These are phyloP conservation scores for Sergeia podlipaevii DNA, from an alignment of 208 protist species.

Conservation along the genomic window DNA sequence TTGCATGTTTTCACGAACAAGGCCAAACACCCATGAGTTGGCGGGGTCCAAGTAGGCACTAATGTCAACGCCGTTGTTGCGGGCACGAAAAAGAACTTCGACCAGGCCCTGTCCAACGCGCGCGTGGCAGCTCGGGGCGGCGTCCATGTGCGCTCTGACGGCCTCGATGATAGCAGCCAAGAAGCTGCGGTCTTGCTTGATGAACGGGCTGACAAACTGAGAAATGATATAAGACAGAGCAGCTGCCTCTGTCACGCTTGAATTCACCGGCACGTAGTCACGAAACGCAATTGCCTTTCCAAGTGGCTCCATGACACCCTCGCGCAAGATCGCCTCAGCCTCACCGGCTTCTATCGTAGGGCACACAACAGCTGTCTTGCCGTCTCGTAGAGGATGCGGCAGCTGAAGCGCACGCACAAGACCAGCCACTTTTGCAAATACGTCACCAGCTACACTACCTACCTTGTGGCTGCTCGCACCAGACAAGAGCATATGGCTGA, in stretches of 20 bases:
- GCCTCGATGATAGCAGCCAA: slow-evolving; percentile 21
- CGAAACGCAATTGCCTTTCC: slow-evolving; percentile 40
- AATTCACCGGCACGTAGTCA: slow-evolving; percentile 35
- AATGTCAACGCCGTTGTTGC: slow-evolving; percentile 68
- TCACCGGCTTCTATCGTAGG: no score
- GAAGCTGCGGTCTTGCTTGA: slow-evolving; percentile 32
- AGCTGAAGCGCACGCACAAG: slow-evolving; percentile 7
- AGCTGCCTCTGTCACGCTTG: slow-evolving; percentile 38
- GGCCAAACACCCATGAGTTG: slow-evolving; percentile 32
- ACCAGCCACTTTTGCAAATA: slow-evolving; percentile 49
- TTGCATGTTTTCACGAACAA: slow-evolving; percentile 43
- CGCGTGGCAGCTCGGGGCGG: not conserved
- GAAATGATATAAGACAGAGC: slow-evolving; percentile 67
- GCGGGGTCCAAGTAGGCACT: slow-evolving; percentile 34
- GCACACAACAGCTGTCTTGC: no score
- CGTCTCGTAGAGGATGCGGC: not conserved
- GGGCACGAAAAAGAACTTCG: slow-evolving; percentile 72
- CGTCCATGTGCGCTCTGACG: slow-evolving; percentile 11
- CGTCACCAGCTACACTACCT: slow-evolving; percentile 70
- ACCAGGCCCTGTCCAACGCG: slow-evolving; percentile 56
- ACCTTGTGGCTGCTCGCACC: slow-evolving; percentile 82
- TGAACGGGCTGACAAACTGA: slow-evolving; percentile 73
- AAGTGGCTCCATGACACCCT: slow-evolving; percentile 52
- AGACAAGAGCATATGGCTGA: slow-evolving; percentile 44
- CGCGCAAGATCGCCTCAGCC: no score